These are phyloP conservation scores for Penicillium hesseltinei DNA, from an alignment of 2,329 filamentous ascomycete species.

Conservation along the genomic window DNA sequence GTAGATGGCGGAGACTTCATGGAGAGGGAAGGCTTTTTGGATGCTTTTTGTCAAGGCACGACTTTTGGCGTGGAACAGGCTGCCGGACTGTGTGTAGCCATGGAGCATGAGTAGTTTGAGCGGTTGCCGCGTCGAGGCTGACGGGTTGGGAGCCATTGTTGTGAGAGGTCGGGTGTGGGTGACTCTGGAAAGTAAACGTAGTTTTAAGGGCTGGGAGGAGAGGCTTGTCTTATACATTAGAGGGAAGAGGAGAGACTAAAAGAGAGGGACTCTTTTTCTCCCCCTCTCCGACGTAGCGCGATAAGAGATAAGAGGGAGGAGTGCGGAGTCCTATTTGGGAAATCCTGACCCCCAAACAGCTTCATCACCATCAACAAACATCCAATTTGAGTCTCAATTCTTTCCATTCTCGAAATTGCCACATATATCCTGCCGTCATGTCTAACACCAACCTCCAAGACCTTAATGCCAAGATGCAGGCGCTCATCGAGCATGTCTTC, in stretches of 20 bases:
- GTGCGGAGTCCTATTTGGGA: constrained; percentile 2
- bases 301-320: constrained; percentile 2
- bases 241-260: not conserved
- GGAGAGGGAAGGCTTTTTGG: constrained; percentile 66
- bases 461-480: constrained; percentile 25
- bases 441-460: constrained; percentile 16
- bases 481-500: constrained; percentile 27
- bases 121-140: constrained; percentile 23
- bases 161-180: not conserved
- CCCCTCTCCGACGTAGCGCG: not conserved
- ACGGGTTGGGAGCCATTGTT: constrained; percentile 20
- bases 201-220: not conserved
- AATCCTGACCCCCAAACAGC: not conserved
- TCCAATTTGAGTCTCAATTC: not conserved
- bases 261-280: not conserved
- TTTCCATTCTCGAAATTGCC: not conserved
- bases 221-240: not conserved
- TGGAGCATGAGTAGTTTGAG: constrained; percentile 75
- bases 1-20: constrained; percentile 62
- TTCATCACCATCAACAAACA: constrained; percentile 20
- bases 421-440: constrained; percentile 10
- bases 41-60: constrained; percentile 81
- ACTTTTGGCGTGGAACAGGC: constrained; percentile 82
- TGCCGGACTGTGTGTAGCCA: constrained; percentile 86
- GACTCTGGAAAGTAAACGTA: constrained; percentile 3